Conservation (phyloP, 148 eudicot species). For the Persicaria tinctoria region DNA sequence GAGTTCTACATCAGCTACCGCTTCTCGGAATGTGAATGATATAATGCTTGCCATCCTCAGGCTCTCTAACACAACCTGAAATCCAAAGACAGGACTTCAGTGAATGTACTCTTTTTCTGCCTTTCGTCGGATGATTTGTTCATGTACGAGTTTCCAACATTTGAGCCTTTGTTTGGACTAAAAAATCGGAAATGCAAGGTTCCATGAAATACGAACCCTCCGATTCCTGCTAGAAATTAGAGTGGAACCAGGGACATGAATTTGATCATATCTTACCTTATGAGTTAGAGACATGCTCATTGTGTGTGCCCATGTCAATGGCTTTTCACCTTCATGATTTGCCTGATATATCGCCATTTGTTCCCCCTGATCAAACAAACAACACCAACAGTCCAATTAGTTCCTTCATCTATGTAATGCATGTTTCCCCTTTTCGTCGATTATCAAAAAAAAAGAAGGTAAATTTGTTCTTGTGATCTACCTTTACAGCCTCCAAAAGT, state of each 20-base stretch:
- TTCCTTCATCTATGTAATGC: neutral
- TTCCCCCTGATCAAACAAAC: conserved; percentile 29
- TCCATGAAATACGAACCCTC: too few species aligned
- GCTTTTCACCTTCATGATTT: conserved; percentile 25
- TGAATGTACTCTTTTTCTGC: neutral
- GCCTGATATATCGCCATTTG: conserved; percentile 30
- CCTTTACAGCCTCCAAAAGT: conserved; percentile 43
- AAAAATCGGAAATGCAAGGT: too few species aligned
- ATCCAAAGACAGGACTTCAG: neutral
- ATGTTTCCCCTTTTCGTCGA: neutral
- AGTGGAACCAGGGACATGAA: too few species aligned
- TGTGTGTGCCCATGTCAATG: conserved; percentile 44
- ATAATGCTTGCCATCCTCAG: conserved; percentile 56
- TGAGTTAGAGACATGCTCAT: conserved; percentile 42
- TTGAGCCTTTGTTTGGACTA: too few species aligned
- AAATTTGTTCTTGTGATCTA: conserved; percentile 15
- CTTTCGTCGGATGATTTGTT: neutral
- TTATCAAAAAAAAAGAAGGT: neutral
- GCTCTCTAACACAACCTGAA: conserved; percentile 43
- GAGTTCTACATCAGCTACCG: conserved; percentile 50
- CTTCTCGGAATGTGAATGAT: conserved; percentile 54
- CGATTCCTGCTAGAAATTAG: too few species aligned
- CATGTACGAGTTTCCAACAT: too few species aligned
- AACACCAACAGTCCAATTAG: conserved; percentile 7
- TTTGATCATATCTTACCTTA: conserved; percentile 24